These are phyloP conservation scores for Aspergillus bridgeri DNA, from an alignment of 495 filamentous ascomycete species.

Conservation along the genomic window DNA sequence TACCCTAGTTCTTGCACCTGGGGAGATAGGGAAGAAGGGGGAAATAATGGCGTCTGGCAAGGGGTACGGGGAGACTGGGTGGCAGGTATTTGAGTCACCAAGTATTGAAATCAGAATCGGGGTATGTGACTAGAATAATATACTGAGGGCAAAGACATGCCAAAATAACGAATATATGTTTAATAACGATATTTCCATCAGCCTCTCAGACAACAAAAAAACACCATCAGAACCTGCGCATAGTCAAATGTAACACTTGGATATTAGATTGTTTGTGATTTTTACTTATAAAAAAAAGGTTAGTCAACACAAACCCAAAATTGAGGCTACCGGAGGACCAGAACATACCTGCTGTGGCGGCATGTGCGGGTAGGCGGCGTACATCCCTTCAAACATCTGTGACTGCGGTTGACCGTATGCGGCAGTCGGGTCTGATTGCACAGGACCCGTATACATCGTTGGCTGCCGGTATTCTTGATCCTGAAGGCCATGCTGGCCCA, in stretches of 20 bases:
- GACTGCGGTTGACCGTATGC: constrained; percentile 71
- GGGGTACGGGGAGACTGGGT: not conserved
- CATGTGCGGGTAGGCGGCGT: constrained; percentile 70
- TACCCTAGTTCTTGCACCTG: too few relatives aligned
- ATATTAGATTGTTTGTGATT: not conserved
- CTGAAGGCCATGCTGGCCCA: constrained; percentile 60
- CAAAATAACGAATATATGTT: not conserved
- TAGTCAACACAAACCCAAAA: not conserved
- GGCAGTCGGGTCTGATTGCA: constrained; percentile 64
- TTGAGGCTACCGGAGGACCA: not conserved
- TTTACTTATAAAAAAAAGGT: not conserved
- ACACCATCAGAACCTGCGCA: not conserved
- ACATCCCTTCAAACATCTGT: constrained; percentile 87
- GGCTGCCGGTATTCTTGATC: constrained; percentile 79
- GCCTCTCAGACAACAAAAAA: not conserved
- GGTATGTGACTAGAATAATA: not conserved
- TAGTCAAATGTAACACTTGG: not conserved
- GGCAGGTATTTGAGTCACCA: not conserved
- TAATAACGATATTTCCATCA: not conserved
- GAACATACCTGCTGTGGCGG: constrained; percentile 76
- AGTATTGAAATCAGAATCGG: not conserved
- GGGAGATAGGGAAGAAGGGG: too few relatives aligned
- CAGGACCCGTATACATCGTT: constrained; percentile 73
- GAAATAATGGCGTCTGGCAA: not conserved
- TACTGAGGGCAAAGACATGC: not conserved